These are phyloP conservation scores for Chalciporus piperatus DNA, from an alignment of 768 basidiomycete species.

Conservation along the genomic window DNA sequence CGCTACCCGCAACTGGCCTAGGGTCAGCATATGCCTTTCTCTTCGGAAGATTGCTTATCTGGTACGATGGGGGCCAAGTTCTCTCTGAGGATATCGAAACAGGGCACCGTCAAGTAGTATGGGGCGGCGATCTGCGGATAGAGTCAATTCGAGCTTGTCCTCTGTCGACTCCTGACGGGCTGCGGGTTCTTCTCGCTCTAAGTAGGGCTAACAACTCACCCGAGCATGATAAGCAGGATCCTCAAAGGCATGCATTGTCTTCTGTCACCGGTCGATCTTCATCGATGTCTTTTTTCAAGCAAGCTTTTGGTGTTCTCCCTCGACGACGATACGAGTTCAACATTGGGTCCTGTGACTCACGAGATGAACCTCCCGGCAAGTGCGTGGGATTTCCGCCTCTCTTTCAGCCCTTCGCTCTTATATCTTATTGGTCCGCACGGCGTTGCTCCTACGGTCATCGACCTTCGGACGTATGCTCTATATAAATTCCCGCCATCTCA, in stretches of 20 bases:
- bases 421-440: too few species aligned
- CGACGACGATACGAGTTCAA: neutral
- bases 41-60: slow-evolving; percentile 23
- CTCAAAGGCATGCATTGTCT: too few species aligned
- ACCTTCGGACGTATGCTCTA: too few species aligned
- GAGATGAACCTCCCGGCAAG: neutral
- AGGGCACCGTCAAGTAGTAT: slow-evolving; percentile 18
- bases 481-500: neutral
- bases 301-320: neutral
- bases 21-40: slow-evolving; percentile 22
- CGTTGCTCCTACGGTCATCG: too few species aligned
- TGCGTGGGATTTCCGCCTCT: neutral
- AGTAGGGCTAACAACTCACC: too few species aligned
- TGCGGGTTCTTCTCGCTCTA: too few species aligned
- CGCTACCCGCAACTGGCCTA: too few species aligned
- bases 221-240: too few species aligned
- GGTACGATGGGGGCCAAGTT: slow-evolving; percentile 19
- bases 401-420: neutral
- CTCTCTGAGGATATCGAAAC: slow-evolving; percentile 21
- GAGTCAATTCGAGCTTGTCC: too few species aligned
- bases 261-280: too few species aligned
- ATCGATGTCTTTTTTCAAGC: too few species aligned
- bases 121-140: slow-evolving; percentile 1
- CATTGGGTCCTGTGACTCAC: neutral
- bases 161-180: too few species aligned